Conservation (phyloP, 2,329 filamentous ascomycete genomes). For the Colletotrichum orchidophilum region DNA sequence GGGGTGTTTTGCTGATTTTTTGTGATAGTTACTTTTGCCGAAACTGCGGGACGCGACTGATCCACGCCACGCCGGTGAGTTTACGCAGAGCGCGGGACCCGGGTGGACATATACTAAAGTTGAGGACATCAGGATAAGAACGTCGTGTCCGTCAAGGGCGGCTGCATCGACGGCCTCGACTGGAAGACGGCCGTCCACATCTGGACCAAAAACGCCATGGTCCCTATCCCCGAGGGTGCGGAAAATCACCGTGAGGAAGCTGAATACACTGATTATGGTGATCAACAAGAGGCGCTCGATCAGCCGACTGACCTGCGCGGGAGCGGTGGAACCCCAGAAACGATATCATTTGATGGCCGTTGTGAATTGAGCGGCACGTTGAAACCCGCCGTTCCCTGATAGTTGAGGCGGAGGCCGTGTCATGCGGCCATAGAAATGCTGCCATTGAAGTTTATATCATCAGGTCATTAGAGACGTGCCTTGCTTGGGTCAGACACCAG, state of each 20-base stretch:
- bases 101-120: not conserved
- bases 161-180: conserved; percentile 71
- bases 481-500: not conserved
- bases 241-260: conserved; percentile 66
- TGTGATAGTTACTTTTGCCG: conserved; percentile 70
- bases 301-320: conserved; percentile 53
- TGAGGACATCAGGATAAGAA: conserved; percentile 57
- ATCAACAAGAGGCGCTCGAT: conserved; percentile 56
- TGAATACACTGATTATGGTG: conserved; percentile 52
- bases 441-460: not conserved
- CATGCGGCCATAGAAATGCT: too few species aligned
- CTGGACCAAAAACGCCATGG: conserved; percentile 73
- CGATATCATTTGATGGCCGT: conserved; percentile 34
- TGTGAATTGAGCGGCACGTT: conserved; percentile 41
- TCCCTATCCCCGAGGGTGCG: conserved; percentile 73
- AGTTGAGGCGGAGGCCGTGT: not conserved
- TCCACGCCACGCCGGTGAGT: conserved; percentile 68
- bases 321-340: conserved; percentile 37
- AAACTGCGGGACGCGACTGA: conserved; percentile 70
- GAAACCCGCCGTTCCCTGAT: not conserved
- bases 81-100: not conserved
- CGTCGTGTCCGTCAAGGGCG: conserved; percentile 73
- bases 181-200: conserved; percentile 71
- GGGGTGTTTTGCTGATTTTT: not conserved
- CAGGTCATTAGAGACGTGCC: not conserved